Percentiles rank a stretch among this genome's conserved stretches.
These are phyloP conservation scores for Skeletonema grethae DNA, from an alignment of 108 stramenopile species.

Conservation along the genomic window DNA sequence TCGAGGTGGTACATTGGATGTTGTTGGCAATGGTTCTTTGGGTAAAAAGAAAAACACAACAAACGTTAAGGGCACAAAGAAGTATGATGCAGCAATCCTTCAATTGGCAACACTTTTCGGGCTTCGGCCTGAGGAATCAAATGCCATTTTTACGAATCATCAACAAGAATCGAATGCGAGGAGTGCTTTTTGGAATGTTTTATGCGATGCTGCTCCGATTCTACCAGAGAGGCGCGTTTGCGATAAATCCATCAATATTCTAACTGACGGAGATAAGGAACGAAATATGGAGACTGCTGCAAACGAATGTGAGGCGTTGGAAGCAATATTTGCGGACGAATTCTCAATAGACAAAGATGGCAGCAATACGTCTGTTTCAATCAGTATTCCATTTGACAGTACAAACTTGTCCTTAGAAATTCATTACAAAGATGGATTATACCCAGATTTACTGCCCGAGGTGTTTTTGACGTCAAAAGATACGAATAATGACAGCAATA, in stretches of 20 bases:
- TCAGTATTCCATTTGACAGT: slow-evolving; percentile 35
- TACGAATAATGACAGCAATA: background rate
- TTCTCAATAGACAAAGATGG: slow-evolving; percentile 26
- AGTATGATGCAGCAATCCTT: slow-evolving; percentile 9
- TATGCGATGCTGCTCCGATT: slow-evolving; percentile 29
- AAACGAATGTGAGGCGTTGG: slow-evolving; percentile 77
- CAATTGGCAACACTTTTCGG: slow-evolving; percentile 53
- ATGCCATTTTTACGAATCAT: slow-evolving; percentile 26
- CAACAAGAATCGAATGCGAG: slow-evolving; percentile 14
- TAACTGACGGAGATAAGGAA: slow-evolving; percentile 12
- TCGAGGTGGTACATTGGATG: slow-evolving; percentile 67
- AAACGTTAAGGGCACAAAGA: background rate
- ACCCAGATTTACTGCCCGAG: slow-evolving; percentile 45
- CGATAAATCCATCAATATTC: slow-evolving; percentile 19
- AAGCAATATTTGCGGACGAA: slow-evolving; percentile 71
- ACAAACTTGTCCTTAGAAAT: slow-evolving; percentile 37
- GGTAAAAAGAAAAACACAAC: background rate
- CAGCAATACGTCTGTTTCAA: slow-evolving; percentile 26
- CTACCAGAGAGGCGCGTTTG: slow-evolving; percentile 21
- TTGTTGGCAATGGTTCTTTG: slow-evolving; percentile 18
- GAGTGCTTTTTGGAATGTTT: slow-evolving; percentile 45
- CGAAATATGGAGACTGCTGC: slow-evolving; percentile 43
- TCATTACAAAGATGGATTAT: slow-evolving; percentile 36
- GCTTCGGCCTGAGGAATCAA: slow-evolving; percentile 52
- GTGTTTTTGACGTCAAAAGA: slow-evolving; percentile 29